Evolutionary conservation across 106 monocot species (phyloP), one percentile per base, ranked within the genome.

Genomic region (Dendrobium officinale): DNA sequence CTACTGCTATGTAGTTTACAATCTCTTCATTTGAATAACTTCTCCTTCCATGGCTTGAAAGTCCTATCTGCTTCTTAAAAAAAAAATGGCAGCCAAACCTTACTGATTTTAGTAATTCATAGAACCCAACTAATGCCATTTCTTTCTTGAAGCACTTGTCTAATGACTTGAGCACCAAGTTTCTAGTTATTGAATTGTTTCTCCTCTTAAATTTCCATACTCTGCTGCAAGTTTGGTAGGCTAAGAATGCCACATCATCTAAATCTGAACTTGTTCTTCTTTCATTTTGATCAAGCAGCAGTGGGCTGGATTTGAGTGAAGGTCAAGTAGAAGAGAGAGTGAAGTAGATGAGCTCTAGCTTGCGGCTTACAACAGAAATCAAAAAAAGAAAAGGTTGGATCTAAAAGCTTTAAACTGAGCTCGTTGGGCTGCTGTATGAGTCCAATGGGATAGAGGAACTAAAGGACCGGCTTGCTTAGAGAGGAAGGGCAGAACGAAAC

Each of bases 1-100:
- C 96, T 4, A 96, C 93, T 16, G 90, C 89, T 41, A 96, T 88
- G 77, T 96, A 93, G 75, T 90, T 92, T 11, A 90, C 85, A 55
- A 96, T 88, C 81, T 96, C 96, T 0, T 93, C 93, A 1, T 87
- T 74, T 0, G 96, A 88, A 72, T 96, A 91, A 7, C 74, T 81
- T 51, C n/a, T n/a, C n/a, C n/a, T n/a, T n/a, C n/a, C n/a, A n/a
- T n/a, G n/a, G n/a, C n/a, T n/a, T n/a, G n/a, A n/a, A n/a, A n/a
- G n/a, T n/a, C n/a, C n/a, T n/a, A n/a, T n/a, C n/a, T n/a, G n/a
- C n/a, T n/a, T n/a, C n/a, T n/a, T n/a, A n/a, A n/a, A n/a, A 82
- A 85, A 85, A 83, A 96, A 24, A 96, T 78, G 31, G 89, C 91
- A 0, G 91, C 93, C 86, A 90, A 44, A 81, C 78, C 90, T 82